A percentile compares a stretch with the other conserved stretches of the same genome.
These are phyloP conservation scores for Penicillium goetzii DNA, from an alignment of 495 filamentous ascomycete species.

Conservation along the genomic window DNA sequence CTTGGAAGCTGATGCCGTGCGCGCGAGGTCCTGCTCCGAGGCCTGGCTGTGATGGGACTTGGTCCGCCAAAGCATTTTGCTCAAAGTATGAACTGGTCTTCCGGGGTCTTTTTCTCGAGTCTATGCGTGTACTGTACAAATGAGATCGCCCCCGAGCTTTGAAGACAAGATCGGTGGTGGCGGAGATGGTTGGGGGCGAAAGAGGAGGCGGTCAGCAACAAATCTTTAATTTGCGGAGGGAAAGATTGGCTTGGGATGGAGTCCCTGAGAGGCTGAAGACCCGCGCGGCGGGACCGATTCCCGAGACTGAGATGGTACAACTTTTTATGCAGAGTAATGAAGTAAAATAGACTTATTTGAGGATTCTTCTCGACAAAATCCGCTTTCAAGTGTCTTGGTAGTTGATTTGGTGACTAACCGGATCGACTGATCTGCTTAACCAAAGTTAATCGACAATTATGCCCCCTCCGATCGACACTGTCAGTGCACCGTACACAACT, in stretches of 20 bases:
- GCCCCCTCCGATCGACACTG: slow-evolving; percentile 8
- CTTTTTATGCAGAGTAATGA: not conserved
- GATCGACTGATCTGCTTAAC: not conserved
- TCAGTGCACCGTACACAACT: not conserved
- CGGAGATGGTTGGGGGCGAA: slow-evolving; percentile 7
- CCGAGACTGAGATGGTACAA: not conserved
- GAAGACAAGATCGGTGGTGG: slow-evolving; percentile 9
- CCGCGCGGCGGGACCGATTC: not conserved
- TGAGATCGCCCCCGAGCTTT: not conserved
- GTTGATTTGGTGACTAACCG: not conserved
- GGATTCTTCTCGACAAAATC: not conserved
- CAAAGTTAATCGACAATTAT: slow-evolving; percentile 10
- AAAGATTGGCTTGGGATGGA: not conserved
- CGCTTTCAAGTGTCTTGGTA: not conserved
- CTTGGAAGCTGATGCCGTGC: slow-evolving; percentile 35
- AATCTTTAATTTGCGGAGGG: slow-evolving; percentile 15
- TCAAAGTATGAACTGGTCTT: slow-evolving; percentile 2
- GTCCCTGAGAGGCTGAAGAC: not conserved
- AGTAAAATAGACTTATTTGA: not conserved
- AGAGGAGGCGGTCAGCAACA: slow-evolving; percentile 19
- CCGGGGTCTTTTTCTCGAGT: not conserved
- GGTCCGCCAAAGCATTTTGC: slow-evolving; percentile 40
- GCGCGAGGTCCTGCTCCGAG: slow-evolving; percentile 32
- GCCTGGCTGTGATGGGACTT: slow-evolving; percentile 41
- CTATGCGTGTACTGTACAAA: not conserved